Percentiles rank a stretch among this genome's conserved stretches.
Conservation (phyloP, 2,329 filamentous ascomycete species). For the Emydomyces testavorans region DNA sequence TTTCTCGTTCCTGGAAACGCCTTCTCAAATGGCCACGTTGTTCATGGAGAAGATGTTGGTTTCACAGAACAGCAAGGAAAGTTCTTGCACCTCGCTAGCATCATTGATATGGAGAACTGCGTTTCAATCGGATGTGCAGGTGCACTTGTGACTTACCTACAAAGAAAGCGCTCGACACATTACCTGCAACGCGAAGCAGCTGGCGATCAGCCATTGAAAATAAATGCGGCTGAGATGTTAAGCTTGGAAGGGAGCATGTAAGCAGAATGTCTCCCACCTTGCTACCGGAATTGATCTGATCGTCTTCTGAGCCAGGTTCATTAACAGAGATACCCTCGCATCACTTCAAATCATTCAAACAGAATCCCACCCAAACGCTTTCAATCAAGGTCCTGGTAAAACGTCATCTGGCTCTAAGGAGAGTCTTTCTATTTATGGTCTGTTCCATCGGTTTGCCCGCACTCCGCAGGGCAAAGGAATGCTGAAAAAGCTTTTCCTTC, state of each 20-base stretch:
- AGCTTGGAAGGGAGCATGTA: slow-evolving; percentile 52
- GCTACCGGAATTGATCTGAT: not conserved
- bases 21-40: slow-evolving; percentile 34
- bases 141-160: slow-evolving; percentile 69
- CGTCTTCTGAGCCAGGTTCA: slow-evolving; percentile 50
- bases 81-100: slow-evolving; percentile 56
- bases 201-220: slow-evolving; percentile 45
- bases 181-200: slow-evolving; percentile 51
- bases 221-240: slow-evolving; percentile 63
- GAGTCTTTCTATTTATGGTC: slow-evolving; percentile 67
- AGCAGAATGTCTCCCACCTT: slow-evolving; percentile 15
- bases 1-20: slow-evolving; percentile 53
- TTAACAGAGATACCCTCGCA: slow-evolving; percentile 66
- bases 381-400: slow-evolving; percentile 58
- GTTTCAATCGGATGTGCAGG: slow-evolving; percentile 74
- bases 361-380: slow-evolving; percentile 70
- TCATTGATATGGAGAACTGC: slow-evolving; percentile 61
- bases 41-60: slow-evolving; percentile 31
- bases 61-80: slow-evolving; percentile 50
- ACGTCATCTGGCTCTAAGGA: slow-evolving; percentile 59
- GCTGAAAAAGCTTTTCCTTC: slow-evolving; percentile 69
- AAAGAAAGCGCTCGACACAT: slow-evolving; percentile 53
- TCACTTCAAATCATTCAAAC: slow-evolving; percentile 77
- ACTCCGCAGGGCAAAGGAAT: slow-evolving; percentile 67
- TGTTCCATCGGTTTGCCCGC: slow-evolving; percentile 62